Evolutionary conservation across 345 rosid genomes (phyloP).

Genomic region (Crucihimalaya himalaica): DNA sequence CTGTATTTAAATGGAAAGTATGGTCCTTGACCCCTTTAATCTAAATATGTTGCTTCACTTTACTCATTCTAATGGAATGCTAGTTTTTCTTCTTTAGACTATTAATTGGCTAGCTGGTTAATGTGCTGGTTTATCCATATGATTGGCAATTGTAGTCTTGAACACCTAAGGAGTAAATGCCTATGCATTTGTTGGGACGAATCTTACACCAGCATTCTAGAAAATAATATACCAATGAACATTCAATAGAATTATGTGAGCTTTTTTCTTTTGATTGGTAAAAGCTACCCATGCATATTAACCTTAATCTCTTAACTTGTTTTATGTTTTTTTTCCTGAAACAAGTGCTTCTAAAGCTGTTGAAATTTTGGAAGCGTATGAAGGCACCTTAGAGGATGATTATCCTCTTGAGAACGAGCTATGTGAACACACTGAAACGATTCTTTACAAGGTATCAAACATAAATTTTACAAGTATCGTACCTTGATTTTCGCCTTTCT

Average conservation of each 20-base stretch:
- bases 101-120: constrained; percentile 17
- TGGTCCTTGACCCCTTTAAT: constrained; percentile 32
- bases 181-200: neutral
- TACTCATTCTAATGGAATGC: constrained; percentile 6
- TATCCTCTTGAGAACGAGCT: constrained; percentile 97
- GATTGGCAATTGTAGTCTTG: constrained; percentile 13
- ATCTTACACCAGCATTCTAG: constrained; percentile 2
- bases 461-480: constrained; percentile 7
- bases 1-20: constrained; percentile 93
- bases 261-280: neutral
- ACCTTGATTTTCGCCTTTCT: constrained; percentile 17
- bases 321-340: neutral
- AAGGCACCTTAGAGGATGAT: constrained; percentile 98
- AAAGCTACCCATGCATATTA: neutral
- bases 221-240: constrained; percentile 16
- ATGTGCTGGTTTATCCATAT: constrained; percentile 6
- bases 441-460: constrained; percentile 79
- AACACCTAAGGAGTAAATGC: neutral
- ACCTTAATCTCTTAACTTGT: neutral
- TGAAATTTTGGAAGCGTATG: constrained; percentile 97
- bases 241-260: constrained; percentile 1
- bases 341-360: constrained; percentile 89
- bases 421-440: constrained; percentile 97
- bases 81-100: constrained; percentile 8
- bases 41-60: neutral